Evolutionary conservation across 371 early-diverging fungal species (phyloP), one percentile per base, ranked within the genome.

Genomic region (Apophysomyces ossiformis): DNA sequence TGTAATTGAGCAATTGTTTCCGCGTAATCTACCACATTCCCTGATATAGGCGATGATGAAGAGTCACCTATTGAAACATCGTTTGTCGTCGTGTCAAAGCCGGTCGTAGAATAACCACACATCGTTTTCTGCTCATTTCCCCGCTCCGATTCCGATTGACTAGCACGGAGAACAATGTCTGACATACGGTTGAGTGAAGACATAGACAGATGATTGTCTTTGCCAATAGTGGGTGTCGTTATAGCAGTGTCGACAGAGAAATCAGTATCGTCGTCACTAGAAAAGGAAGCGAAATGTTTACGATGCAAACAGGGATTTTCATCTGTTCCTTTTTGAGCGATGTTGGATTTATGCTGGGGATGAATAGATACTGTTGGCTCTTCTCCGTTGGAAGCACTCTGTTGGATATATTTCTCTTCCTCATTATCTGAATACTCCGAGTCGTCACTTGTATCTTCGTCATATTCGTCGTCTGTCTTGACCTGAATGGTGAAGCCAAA

Each of bases 401-500:
- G 16, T 43, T 39, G 21, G 36, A 5, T 41, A 41, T 41, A 41
- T 41, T 41, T 8, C 57, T 37, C 50, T 1, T 60, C 32, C 8
- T 64, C 54, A 37, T n/a, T 12, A 38, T 54, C 8, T n/a, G 66
- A 68, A 39, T 56, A 60, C 26, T 67, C 64, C 8, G 75, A 75
- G 35, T 72, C 77, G 15, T 71, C 72, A 50, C 69, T 72, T 26
- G 72, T 67, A 12, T 70, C 72, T 15, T 67, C 68, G 15, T 65
- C 64, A 8, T 54, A 61, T 45, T 81, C 82, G 63, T 81, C 79
- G 63, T 81, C 82, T 18, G 82, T 76, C 60, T 71, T 71, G 3
- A 80, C 81, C 50, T 80, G 74, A 43, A 80, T 75, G 8, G 58
- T 71, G 38, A 80, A 80, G 1, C 81, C 81, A 69, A 80, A 80